Conservation (phyloP, 148 eudicot species). For the Camellia lanceoleosa region DNA sequence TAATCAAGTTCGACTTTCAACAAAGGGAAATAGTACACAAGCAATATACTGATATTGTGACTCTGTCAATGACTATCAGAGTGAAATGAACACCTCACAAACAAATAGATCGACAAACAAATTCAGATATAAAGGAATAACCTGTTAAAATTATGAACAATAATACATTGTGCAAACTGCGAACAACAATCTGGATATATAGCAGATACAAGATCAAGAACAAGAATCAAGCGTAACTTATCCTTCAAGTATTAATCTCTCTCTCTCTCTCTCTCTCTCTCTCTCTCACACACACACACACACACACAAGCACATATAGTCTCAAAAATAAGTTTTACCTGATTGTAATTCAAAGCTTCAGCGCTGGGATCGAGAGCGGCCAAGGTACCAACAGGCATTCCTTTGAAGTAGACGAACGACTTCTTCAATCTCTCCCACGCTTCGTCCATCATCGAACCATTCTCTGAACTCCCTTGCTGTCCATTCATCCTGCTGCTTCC, state of each 20-base stretch:
- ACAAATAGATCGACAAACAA: neutral
- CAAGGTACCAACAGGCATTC: conserved; percentile 41
- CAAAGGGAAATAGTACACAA: no score
- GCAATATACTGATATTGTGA: no score
- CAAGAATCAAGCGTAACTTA: neutral
- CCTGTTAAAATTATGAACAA: neutral
- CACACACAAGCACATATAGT: neutral
- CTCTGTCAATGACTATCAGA: neutral
- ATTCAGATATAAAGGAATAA: neutral
- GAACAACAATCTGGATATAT: neutral
- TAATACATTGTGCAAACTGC: neutral
- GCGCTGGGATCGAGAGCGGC: conserved; percentile 50
- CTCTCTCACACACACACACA: no score
- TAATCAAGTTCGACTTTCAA: no score
- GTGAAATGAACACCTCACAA: neutral
- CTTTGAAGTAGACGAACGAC: conserved; percentile 37
- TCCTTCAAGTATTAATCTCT: neutral
- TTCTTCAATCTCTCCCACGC: conserved; percentile 47
- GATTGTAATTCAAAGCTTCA: conserved; percentile 53
- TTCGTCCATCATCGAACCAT: conserved; percentile 36
- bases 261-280: no score
- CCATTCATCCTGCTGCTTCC: neutral
- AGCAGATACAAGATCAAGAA: neutral
- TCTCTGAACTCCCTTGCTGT: neutral
- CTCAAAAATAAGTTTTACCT: conserved; percentile 24